A percentile compares a stretch with the other conserved stretches of the same genome.
Evolutionary conservation across 768 basidiomycete species (phyloP).

Genomic region (Boletellus ananas): DNA sequence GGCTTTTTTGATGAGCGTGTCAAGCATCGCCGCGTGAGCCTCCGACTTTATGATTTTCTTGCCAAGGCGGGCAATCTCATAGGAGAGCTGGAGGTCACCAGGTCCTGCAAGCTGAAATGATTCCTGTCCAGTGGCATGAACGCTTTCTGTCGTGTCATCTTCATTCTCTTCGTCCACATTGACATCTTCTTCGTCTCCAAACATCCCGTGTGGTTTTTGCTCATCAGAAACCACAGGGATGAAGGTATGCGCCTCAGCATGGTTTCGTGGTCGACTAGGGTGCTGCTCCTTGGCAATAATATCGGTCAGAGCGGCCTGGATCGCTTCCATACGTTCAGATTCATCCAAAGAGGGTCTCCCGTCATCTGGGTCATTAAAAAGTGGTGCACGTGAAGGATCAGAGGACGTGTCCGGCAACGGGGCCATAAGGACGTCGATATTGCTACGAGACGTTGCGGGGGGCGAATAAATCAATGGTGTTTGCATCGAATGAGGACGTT

Average conservation of each 20-base stretch:
- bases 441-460: conserved; percentile 34
- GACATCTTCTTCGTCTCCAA: conserved; percentile 37
- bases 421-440: conserved; percentile 83
- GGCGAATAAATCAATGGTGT: conserved; percentile 14
- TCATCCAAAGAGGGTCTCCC: conserved; percentile 51
- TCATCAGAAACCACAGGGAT: conserved; percentile 5
- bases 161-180: conserved; percentile 44
- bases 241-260: conserved; percentile 1
- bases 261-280: conserved; percentile 22
- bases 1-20: conserved; percentile 88
- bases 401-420: conserved; percentile 50
- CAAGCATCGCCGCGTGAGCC: conserved; percentile 78
- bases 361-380: conserved; percentile 81
- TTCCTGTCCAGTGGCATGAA: conserved; percentile 36
- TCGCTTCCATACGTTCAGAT: conserved; percentile 88
- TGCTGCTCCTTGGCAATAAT: conserved; percentile 86
- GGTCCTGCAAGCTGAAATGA: conserved; percentile 79
- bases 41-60: conserved; percentile 74
- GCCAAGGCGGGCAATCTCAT: conserved; percentile 77
- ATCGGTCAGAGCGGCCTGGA: conserved; percentile 92
- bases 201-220: conserved; percentile 29
- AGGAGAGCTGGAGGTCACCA: conserved; percentile 83
- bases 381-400: conserved; percentile 60
- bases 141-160: conserved; percentile 26
- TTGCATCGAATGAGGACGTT: conserved; percentile 18